These are phyloP conservation scores for Glycine soja DNA, from an alignment of 306 rosid species.

Conservation along the genomic window DNA sequence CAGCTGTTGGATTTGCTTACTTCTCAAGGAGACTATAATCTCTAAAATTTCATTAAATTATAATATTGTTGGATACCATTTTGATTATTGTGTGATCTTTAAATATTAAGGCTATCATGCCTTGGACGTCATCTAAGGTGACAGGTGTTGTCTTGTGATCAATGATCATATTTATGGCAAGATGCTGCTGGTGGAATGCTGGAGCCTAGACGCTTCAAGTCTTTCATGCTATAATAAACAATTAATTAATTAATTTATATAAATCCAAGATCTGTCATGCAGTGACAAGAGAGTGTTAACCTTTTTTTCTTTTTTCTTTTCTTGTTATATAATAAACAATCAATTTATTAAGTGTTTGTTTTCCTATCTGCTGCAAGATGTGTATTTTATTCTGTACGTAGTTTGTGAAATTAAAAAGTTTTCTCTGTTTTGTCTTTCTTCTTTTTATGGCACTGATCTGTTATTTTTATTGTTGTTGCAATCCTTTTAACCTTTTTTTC, in stretches of 20 bases:
- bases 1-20: slow-evolving; percentile 63
- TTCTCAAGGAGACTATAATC: slow-evolving; percentile 47
- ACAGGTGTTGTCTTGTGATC: slow-evolving; percentile 49
- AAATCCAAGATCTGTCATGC: slow-evolving; percentile 30
- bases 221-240: neutral
- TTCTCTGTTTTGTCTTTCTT: neutral
- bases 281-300: slow-evolving; percentile 19
- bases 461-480: neutral
- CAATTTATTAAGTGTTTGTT: neutral
- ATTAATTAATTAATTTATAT: neutral
- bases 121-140: slow-evolving; percentile 47
- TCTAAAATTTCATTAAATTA: slow-evolving; percentile 38
- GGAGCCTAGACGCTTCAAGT: neutral
- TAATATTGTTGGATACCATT: slow-evolving; percentile 55
- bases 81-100: slow-evolving; percentile 46
- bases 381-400: slow-evolving; percentile 1
- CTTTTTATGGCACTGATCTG: neutral
- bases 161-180: slow-evolving; percentile 37
- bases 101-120: slow-evolving; percentile 44
- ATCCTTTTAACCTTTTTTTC: slow-evolving; percentile 8
- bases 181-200: slow-evolving; percentile 31
- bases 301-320: neutral
- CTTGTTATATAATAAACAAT: neutral
- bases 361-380: neutral
- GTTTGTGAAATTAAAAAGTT: neutral